These are phyloP conservation scores for Arthonia radiata DNA, from an alignment of 495 filamentous ascomycete species.

Conservation along the genomic window DNA sequence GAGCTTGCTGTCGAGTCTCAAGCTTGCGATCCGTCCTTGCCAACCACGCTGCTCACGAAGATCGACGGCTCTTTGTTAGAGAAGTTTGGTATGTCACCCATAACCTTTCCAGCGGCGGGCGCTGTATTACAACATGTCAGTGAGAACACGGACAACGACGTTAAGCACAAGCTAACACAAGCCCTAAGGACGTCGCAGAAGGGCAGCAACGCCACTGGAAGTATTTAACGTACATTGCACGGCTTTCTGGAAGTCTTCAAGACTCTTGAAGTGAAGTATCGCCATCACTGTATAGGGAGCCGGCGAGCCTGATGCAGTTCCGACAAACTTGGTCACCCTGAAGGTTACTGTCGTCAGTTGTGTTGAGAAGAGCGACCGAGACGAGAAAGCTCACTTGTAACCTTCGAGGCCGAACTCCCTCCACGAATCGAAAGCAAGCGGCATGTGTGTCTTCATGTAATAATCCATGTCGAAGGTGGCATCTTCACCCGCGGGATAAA, in stretches of 20 bases:
- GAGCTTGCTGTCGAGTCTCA: no score
- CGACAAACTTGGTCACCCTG: constrained; percentile 5
- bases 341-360: no score
- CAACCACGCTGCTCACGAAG: constrained; percentile 5
- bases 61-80: constrained; percentile 7
- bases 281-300: constrained; percentile 5
- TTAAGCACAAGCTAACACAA: no score
- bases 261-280: constrained; percentile 5
- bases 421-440: constrained; percentile 4
- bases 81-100: constrained; percentile 10
- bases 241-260: constrained; percentile 6
- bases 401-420: constrained; percentile 4
- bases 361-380: no score
- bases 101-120: constrained; percentile 1
- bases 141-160: no score
- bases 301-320: constrained; percentile 1
- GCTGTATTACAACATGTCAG: no score
- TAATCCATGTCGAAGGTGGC: constrained; percentile 11
- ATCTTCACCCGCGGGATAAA: constrained; percentile 7
- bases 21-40: no score
- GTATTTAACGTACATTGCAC: no score
- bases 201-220: no score
- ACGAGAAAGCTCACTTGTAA: no score
- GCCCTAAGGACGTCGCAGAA: no score
- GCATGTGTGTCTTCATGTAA: constrained; percentile 9